Conservation (phyloP, 305 asterid species). For the Fraxinus nigra region DNA sequence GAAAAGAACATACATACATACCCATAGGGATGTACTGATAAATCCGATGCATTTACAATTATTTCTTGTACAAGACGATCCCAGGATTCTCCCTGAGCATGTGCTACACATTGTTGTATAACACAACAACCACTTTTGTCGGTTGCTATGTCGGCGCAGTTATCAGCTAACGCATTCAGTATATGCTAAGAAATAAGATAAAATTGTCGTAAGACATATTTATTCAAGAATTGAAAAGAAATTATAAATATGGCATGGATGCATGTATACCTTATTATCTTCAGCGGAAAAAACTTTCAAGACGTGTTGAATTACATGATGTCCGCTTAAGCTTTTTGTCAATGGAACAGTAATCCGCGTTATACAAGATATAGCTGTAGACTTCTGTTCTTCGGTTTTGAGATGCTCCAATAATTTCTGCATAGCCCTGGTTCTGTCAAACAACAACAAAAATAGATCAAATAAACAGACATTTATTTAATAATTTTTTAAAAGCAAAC, state of each 20-base stretch:
- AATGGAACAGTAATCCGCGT: slow-evolving; percentile 26
- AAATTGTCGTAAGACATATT: neutral
- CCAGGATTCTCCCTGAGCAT: slow-evolving; percentile 21
- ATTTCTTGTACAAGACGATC: slow-evolving; percentile 32
- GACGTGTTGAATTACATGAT: slow-evolving; percentile 31
- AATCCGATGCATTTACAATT: slow-evolving; percentile 13
- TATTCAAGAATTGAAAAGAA: neutral
- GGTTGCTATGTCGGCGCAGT: slow-evolving; percentile 36
- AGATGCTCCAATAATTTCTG: neutral
- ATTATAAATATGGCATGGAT: neutral
- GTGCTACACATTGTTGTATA: slow-evolving; percentile 28
- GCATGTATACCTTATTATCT: slow-evolving; percentile 27
- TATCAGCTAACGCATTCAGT: slow-evolving; percentile 26
- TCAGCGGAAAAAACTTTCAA: slow-evolving; percentile 19
- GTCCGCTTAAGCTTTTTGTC: slow-evolving; percentile 28
- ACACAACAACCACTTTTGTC: slow-evolving; percentile 41
- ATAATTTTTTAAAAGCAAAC: no score
- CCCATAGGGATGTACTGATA: slow-evolving; percentile 37
- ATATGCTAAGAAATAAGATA: slow-evolving; percentile 19
- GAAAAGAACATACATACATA: neutral
- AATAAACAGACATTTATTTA: neutral
- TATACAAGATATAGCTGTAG: slow-evolving; percentile 13
- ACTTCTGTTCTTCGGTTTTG: neutral
- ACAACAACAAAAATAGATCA: neutral
- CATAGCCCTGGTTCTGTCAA: neutral